Conservation (phyloP, 306 rosid genomes). For the Inga oerstediana region DNA sequence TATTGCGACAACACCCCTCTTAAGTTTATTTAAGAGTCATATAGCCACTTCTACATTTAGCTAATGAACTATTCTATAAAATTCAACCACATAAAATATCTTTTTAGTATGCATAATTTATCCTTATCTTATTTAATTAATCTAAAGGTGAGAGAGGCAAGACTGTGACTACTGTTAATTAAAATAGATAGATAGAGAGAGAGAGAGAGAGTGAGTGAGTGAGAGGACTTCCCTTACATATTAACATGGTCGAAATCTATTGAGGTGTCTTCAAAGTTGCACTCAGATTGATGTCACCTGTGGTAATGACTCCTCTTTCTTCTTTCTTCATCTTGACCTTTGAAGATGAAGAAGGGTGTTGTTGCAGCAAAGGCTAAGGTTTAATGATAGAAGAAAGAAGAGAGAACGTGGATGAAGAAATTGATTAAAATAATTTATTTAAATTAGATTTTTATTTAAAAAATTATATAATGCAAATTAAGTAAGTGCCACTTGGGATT, state of each 20-base stretch:
- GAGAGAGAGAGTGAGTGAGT: neutral
- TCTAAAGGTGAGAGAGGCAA: neutral
- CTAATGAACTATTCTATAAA: neutral
- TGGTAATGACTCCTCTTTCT: neutral
- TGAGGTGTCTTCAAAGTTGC: slow-evolving; percentile 52
- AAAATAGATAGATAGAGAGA: neutral
- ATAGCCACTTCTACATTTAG: neutral
- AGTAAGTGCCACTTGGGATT: no score
- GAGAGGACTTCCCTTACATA: slow-evolving; percentile 38
- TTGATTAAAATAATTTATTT: no score
- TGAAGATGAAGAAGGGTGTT: no score
- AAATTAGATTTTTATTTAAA: no score
- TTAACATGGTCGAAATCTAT: slow-evolving; percentile 66
- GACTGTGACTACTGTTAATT: neutral
- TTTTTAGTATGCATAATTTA: neutral
- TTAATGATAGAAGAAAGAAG: no score
- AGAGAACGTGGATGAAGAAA: no score
- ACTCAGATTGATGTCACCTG: slow-evolving; percentile 63
- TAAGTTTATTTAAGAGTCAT: no score
- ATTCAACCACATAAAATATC: neutral
- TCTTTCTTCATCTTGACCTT: no score
- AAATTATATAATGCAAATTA: no score
- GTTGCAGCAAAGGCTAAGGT: no score
- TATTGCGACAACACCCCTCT: no score
- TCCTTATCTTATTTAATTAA: neutral